phyloP scores from a whole-genome alignment of 805 yeast species.

The Zygoascus ofunaensis region DNA sequence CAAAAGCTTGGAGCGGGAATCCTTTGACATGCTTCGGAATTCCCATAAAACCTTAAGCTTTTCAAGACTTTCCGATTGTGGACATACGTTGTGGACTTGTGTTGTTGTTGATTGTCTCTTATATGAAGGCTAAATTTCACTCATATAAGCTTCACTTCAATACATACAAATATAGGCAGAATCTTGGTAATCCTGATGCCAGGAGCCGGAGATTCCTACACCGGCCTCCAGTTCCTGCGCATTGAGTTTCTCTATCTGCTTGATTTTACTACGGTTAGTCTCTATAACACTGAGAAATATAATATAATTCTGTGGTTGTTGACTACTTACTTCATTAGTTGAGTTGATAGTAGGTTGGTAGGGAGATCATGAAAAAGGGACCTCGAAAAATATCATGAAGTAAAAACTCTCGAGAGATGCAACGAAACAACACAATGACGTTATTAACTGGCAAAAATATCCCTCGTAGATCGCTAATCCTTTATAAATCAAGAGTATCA shows the following conservation, averaged over 20 bases:
- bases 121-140: not conserved
- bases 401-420: not conserved
- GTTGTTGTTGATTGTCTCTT: not conserved
- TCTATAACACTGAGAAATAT: no score
- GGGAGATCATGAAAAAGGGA: not conserved
- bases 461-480: no score
- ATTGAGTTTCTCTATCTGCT: constrained; percentile 47
- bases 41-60: no score
- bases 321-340: not conserved
- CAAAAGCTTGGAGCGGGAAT: no score
- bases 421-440: not conserved
- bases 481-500: no score
- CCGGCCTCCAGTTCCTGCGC: constrained; percentile 58
- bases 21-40: no score
- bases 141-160: not conserved
- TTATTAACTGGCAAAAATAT: not conserved
- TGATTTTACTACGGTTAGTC: constrained; percentile 20
- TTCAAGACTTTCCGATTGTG: no score
- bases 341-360: not conserved
- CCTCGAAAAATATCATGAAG: not conserved
- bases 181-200: constrained; percentile 81
- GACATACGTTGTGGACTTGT: not conserved
- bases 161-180: constrained; percentile 55
- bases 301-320: not conserved
- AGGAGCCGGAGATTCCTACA: constrained; percentile 56